phyloP scores from a whole-genome alignment of 257 asterid species.

The Solanum sejunctum region DNA sequence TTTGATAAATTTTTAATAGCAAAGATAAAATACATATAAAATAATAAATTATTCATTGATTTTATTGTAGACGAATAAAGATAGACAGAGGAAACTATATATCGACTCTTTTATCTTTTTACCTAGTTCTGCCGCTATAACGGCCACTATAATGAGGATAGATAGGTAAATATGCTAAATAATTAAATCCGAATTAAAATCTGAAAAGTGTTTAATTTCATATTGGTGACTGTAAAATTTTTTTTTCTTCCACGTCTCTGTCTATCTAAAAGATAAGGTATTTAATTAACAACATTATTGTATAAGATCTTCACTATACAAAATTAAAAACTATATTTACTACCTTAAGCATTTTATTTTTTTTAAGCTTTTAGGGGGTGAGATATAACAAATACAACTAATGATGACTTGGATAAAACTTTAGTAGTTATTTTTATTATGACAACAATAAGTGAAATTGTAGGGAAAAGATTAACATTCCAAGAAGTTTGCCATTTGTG shows the following conservation, averaged over 20 bases:
- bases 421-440: not conserved
- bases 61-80: no score
- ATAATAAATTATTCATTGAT: no score
- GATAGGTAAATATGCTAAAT: not conserved
- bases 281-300: not conserved
- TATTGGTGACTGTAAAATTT: not conserved
- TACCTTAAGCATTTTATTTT: not conserved
- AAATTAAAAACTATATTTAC: not conserved
- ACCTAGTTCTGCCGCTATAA: no score
- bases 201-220: not conserved
- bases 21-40: no score
- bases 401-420: not conserved
- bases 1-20: no score
- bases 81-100: no score
- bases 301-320: not conserved
- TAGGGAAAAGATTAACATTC: conserved; percentile 46
- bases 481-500: conserved; percentile 26
- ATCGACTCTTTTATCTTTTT: no score
- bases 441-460: not conserved
- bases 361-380: not conserved
- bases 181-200: not conserved
- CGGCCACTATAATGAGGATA: not conserved
- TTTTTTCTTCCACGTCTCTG: not conserved
- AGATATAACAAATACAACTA: not conserved
- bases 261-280: not conserved